phyloP scores from a whole-genome alignment of 768 basidiomycete species.

The Phylloporus arenicola region DNA sequence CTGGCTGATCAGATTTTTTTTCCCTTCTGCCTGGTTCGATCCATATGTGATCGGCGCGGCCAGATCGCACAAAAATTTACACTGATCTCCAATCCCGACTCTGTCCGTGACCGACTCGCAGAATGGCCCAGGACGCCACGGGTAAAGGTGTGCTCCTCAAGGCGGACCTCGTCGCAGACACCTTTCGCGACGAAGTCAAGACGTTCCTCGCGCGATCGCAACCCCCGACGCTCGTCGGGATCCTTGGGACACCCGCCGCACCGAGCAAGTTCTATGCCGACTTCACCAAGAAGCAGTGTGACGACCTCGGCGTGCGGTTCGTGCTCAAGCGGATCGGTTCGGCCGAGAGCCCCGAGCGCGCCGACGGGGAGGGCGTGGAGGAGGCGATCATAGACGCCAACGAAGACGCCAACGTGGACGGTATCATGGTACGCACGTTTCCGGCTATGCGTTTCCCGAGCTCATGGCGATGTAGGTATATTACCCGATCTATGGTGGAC shows the following conservation, averaged over 20 bases:
- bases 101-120: neutral
- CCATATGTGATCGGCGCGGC: too few relatives aligned
- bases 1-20: neutral
- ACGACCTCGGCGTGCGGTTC: slow-evolving; percentile 82
- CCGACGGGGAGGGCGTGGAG: slow-evolving; percentile 87
- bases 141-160: slow-evolving; percentile 77
- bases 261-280: slow-evolving; percentile 83
- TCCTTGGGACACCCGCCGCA: slow-evolving; percentile 77
- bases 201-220: slow-evolving; percentile 32
- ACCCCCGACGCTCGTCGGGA: slow-evolving; percentile 80
- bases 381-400: slow-evolving; percentile 96
- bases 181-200: slow-evolving; percentile 69
- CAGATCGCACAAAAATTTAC: neutral
- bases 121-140: slow-evolving; percentile 27
- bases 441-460: neutral
- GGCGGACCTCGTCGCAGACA: slow-evolving; percentile 66
- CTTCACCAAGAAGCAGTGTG: slow-evolving; percentile 89
- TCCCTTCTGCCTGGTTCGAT: neutral
- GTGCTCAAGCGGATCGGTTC: slow-evolving; percentile 62
- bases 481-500: slow-evolving; percentile 90
- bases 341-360: slow-evolving; percentile 36
- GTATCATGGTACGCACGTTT: slow-evolving; percentile 77
- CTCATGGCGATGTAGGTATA: slow-evolving; percentile 57
- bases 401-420: slow-evolving; percentile 76
- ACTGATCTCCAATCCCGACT: neutral